Evolutionary conservation across 2,329 filamentous ascomycete species (phyloP), one percentile per base, ranked within the genome.

Genomic region (Basipetospora chlamydospora): DNA sequence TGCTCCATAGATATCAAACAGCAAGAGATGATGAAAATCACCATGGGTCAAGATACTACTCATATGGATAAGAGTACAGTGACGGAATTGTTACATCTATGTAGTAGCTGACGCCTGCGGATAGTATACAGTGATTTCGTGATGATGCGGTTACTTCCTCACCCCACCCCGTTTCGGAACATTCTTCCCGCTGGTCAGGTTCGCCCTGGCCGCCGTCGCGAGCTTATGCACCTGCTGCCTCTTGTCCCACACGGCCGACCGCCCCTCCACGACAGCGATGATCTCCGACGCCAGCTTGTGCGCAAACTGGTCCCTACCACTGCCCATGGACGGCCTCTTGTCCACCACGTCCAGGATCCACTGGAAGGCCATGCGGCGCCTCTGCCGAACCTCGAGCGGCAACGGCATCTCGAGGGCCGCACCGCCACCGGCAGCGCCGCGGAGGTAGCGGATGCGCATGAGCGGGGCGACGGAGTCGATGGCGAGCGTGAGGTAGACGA

Each of bases 381-480:
- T 71, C 56, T 92, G 81, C 42, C 85, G 71, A 43, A 79, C 60
- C 1, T 67, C 64, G 15, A 96, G 65, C 1, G 90, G 88, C 16
- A 78, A 66, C 0, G 90, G 90, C 25, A 95, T 70, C 39, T 88
- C 84, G 40, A 95, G 70, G 10, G 84, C 73, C 25, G 74, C 70
- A 57, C 90, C 90, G 63, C 90, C 90, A 59, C 88, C 88, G 1
- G 80, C 83, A 25, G 81, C 73, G 46, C 85, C 86, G 49, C 75
- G 75, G 48, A 85, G 71, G 42, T 71, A 70, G 38, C 77, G 73
- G 51, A 98, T 77, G 46, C 80, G 79, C 50, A 98, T 65, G 12
- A 98, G 70, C 8, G 90, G 90, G 2, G 87, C 84, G 17, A 98
- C 80, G 8, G 84, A 92, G 66, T 98, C 90, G 49, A 98, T 77